Evolutionary conservation across 208 protist species (phyloP), one percentile per base, ranked within the genome.

Genomic region (Crithidia brevicula): DNA sequence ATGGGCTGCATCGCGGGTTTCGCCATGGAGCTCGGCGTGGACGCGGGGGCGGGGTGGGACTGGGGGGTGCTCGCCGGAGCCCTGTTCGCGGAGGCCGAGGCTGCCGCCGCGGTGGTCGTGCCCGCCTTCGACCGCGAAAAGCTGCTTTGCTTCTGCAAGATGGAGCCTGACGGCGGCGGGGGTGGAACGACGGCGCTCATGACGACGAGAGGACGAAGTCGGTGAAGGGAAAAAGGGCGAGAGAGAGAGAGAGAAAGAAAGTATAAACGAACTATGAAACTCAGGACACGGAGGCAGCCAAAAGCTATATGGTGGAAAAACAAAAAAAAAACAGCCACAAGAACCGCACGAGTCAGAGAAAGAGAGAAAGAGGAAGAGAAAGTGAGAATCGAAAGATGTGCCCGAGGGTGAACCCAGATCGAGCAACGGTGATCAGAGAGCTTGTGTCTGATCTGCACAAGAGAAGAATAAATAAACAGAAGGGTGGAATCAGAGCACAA

Each of bases 71-170:
- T 43, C 5, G 58, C 7, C 25, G 38, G 40, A 1, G 42, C 38
- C 18, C 28, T 36, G 49, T 67, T 64, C 20, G 67, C 50, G 11
- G 58, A 46, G 33, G 59, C 18, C 0, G 58, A 34, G 31, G 60
- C 34, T 1, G 54, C 62, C n/a, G 70, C 53, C 1, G 62, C 54
- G 43, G 27, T 64, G 28, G 23, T 53, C 27, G 38, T 43, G 31
- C 31, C 45, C 25, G 59, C 45, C 62, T 76, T 76, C 15, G 70
- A 52, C 0, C 70, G 70, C 27, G 70, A 76, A 58, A 76, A 76
- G 50, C 70, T 76, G 70, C 70, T 76, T 47, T 76, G 53, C 62
- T 76, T 76, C 70, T 69, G 70, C 34, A 66, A 40, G 30, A 67
- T 65, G 46, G 70, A 59, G 59, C 70, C 59, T 2, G 52, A 51